Percentiles rank a stretch among this genome's conserved stretches.
Conservation (phyloP, 2,329 filamentous ascomycete genomes). For the Penicillium decumbens region DNA sequence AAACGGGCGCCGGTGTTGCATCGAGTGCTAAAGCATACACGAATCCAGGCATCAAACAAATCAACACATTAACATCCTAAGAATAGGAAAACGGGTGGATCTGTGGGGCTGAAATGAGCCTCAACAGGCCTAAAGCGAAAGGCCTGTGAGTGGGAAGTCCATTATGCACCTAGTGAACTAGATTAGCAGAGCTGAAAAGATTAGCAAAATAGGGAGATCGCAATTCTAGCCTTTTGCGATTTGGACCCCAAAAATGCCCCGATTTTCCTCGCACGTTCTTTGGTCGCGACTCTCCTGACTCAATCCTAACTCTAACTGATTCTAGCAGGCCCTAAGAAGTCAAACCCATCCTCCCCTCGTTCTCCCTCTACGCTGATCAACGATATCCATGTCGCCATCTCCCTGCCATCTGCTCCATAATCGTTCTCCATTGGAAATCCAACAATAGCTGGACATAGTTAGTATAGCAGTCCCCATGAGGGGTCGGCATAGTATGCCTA, state of each 20-base stretch:
- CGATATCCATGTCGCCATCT: background rate
- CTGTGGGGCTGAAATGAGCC: constrained; percentile 16
- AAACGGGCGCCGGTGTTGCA: constrained; percentile 13
- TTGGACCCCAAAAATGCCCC: background rate
- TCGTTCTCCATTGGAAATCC: background rate
- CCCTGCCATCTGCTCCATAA: background rate
- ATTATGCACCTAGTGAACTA: background rate
- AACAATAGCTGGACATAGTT: background rate
- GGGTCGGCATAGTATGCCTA: background rate
- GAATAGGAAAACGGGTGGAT: constrained; percentile 4
- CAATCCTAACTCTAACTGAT: background rate
- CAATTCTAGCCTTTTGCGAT: background rate
- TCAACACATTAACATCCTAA: background rate
- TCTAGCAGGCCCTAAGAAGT: background rate
- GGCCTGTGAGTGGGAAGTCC: background rate
- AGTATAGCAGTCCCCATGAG: background rate
- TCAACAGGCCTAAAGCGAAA: constrained; percentile 5
- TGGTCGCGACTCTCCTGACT: background rate
- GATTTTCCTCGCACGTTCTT: background rate
- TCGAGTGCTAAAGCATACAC: constrained; percentile 4
- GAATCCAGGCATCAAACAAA: background rate
- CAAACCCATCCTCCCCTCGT: background rate
- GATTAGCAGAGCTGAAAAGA: background rate
- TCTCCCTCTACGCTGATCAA: background rate
- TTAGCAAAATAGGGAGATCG: background rate